Evolutionary conservation across 2,329 filamentous ascomycete genomes (phyloP).

Genomic region (Penicillium sp.): DNA sequence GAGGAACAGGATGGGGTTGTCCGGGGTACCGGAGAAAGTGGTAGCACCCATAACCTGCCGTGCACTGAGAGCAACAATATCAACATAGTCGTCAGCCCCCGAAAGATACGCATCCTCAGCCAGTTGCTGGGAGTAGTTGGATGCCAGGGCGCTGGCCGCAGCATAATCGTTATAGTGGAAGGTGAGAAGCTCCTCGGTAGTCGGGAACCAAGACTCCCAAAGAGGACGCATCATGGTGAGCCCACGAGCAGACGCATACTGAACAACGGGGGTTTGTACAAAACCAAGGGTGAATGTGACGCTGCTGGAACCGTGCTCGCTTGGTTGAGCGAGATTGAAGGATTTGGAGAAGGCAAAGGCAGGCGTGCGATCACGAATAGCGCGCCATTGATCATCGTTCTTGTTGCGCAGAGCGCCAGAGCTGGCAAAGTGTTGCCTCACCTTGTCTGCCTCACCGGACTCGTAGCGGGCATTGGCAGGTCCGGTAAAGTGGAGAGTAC

Average conservation of each 20-base stretch:
- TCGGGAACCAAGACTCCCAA: constrained; percentile 70
- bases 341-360: constrained; percentile 73
- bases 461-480: constrained; percentile 64
- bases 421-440: constrained; percentile 65
- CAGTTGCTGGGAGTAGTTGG: constrained; percentile 68
- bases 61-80: constrained; percentile 71
- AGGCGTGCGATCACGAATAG: constrained; percentile 71
- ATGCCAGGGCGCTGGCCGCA: constrained; percentile 58
- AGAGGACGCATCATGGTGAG: constrained; percentile 72
- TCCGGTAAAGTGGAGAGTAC: constrained; percentile 69
- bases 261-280: constrained; percentile 71
- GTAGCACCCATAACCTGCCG: constrained; percentile 76
- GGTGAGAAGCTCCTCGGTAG: constrained; percentile 57
- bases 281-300: constrained; percentile 71
- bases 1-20: constrained; percentile 68
- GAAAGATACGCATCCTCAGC: constrained; percentile 66
- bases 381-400: constrained; percentile 61
- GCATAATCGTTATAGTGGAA: constrained; percentile 74
- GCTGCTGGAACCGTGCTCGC: constrained; percentile 44
- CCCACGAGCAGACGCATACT: constrained; percentile 71
- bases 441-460: constrained; percentile 59
- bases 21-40: constrained; percentile 65
- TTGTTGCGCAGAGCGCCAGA: constrained; percentile 62
- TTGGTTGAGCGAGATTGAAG: constrained; percentile 49
- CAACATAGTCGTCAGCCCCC: constrained; percentile 68